Evolutionary conservation across 2,329 filamentous ascomycete species (phyloP).

Genomic region (Fusarium napiforme): DNA sequence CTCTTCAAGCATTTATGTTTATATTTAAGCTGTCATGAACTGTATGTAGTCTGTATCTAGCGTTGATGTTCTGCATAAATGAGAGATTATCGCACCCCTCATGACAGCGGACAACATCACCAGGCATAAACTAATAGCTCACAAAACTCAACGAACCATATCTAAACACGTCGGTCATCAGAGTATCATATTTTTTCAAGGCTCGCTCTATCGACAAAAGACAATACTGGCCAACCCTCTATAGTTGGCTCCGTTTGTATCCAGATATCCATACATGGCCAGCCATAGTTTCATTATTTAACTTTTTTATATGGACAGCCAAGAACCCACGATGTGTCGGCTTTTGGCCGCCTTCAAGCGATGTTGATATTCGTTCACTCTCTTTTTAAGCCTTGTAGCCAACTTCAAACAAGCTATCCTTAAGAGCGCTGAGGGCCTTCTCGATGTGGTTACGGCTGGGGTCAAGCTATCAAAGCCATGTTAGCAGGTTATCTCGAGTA

Average conservation of each 20-base stretch:
- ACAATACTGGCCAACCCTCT: slow-evolving; percentile 18
- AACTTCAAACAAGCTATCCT: slow-evolving; percentile 78
- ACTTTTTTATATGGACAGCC: not conserved
- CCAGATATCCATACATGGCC: slow-evolving; percentile 19
- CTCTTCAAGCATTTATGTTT: not conserved
- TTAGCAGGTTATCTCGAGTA: slow-evolving; percentile 32
- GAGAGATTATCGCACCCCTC: not conserved
- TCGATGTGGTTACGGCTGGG: slow-evolving; percentile 83
- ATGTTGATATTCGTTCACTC: not conserved
- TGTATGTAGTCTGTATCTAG: not conserved
- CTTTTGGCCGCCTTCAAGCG: not conserved
- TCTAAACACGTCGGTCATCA: slow-evolving; percentile 3
- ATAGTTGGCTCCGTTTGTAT: slow-evolving; percentile 23
- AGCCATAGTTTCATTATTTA: slow-evolving; percentile 28
- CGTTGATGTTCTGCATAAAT: not conserved
- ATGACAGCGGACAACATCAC: not conserved
- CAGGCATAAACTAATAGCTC: slow-evolving; percentile 5
- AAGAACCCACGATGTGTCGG: not conserved
- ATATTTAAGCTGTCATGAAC: not conserved
- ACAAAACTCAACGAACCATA: slow-evolving; percentile 5
- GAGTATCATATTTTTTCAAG: slow-evolving; percentile 20
- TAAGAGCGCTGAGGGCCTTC: slow-evolving; percentile 81
- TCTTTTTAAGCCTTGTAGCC: slow-evolving; percentile 63
- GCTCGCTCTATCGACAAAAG: slow-evolving; percentile 27
- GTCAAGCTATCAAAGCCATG: slow-evolving; percentile 66